phyloP scores from a whole-genome alignment of 305 asterid species.

The Fraxinus dipetala region DNA sequence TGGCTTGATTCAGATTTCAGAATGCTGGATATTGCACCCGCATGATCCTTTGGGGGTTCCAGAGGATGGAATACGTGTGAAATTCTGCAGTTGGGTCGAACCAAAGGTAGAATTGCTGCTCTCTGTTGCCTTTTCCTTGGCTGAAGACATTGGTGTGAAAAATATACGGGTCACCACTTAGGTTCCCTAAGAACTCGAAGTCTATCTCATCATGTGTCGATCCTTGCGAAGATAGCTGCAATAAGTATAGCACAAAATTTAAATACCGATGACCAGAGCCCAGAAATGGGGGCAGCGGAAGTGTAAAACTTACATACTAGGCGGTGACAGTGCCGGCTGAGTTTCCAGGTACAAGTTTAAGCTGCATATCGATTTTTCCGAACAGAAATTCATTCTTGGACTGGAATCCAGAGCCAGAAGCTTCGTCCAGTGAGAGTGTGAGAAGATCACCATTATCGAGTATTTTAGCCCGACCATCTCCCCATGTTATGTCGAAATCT shows the following conservation, averaged over 20 bases:
- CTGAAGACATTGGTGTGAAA: constrained; percentile 49
- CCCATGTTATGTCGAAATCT: constrained; percentile 54
- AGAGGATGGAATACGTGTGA: constrained; percentile 51
- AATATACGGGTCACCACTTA: constrained; percentile 44
- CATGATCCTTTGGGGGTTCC: constrained; percentile 56
- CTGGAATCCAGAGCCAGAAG: constrained; percentile 53
- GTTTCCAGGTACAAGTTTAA: constrained; percentile 52
- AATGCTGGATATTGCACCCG: constrained; percentile 16
- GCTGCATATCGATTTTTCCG: constrained; percentile 48
- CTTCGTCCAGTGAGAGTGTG: constrained; percentile 40
- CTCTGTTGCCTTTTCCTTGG: constrained; percentile 51
- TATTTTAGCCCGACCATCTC: constrained; percentile 45
- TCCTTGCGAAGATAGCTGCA: constrained; percentile 56
- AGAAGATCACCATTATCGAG: constrained; percentile 41
- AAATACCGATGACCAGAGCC: neutral
- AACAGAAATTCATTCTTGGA: constrained; percentile 45
- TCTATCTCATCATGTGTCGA: constrained; percentile 56
- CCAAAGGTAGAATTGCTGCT: constrained; percentile 53
- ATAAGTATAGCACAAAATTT: neutral
- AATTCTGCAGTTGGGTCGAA: constrained; percentile 54
- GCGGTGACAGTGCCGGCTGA: constrained; percentile 63
- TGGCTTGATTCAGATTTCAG: neutral
- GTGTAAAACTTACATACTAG: constrained; percentile 30
- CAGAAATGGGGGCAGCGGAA: neutral
- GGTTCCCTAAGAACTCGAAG: constrained; percentile 51